Base-by-base conservation (phyloP, 805 yeast genomes). In the Kodamaea restingae region DNA sequence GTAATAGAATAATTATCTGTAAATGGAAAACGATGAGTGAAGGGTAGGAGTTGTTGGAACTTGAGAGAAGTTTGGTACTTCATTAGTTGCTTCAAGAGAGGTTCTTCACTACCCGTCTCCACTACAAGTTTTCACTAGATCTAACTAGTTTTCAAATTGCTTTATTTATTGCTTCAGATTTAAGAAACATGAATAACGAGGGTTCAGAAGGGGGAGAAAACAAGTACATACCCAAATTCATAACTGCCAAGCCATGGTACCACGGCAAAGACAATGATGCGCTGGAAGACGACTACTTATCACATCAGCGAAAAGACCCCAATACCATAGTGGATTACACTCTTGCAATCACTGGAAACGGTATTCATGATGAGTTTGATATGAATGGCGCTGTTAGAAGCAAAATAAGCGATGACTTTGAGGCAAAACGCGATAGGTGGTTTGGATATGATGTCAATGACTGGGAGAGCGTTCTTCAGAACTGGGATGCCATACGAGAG, bases 381-480 rank as follows among this genome's bases (percentile, higher is more conserved):
- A 34, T 39, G 8, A 30, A 44, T 2, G 54, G 48, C 11, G 28
- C 18, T 8, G 11, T 12, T 9, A 17, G 20, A n/a, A 43, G 33
- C 35, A 59, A 47, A 33, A 58, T 51, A 35, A 61, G 53, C 2
- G 63, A 59, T 18, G 74, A 71, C 33, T 86, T 80, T 72, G 95
- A 84, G 50, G 73, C 80, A 8, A 82, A 81, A 46, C 63, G 88
- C 42, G 95, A 86, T 58, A 67, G 87, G 42, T 86, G 93, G 95
- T 83, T 75, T 52, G 95, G 95, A 0, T 84, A 78, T 54, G 80
- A 82, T 33, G 70, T 76, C 1, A 64, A 67, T 8, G 87, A 83
- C 38, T 85, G 84, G 65, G 73, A 70, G 35, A 61, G 68, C 9
- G 72, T 75, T 21, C 49, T 78, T 4, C 55, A 60, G 37, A 63